Evolutionary conservation across 139 green algal genomes (phyloP), one percentile per base, ranked within the genome.

Genomic region (Closterium sp.): DNA sequence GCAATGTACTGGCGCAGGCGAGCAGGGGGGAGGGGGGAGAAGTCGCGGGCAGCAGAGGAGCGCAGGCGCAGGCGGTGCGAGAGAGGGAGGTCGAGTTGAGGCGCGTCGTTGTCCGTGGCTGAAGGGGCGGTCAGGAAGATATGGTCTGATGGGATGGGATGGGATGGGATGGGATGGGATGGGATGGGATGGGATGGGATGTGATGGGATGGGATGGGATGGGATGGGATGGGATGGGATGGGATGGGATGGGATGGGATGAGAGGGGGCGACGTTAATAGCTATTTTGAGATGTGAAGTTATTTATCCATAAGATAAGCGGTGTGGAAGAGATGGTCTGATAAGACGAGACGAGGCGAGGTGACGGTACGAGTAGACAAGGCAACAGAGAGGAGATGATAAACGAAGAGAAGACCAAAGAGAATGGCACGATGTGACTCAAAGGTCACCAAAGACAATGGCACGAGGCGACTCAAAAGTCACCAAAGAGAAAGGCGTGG

Each of bases 1-100:
- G 97, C 97, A 88, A 99, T 97, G 96, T 99, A 99, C 96, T 99
- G 99, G 85, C 96, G 95, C 92, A 99, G 96, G 95, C 97, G 91
- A 10, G 98, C 96, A 93, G 99, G 97, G 23, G 92, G 86, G 25
- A 99, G 93, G 32, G 97, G 93, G 87, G 96, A 95, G 23, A 76
- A 88, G 38, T 89, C 25, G 25, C 25, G 23, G 30, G n/a, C 36
- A 28, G 28, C 25, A 32, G 23, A 33, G 4, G 35, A 36, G 89
- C 36, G 38, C 35, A 91, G 66, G 28, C 34, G 28, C 64, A 91
- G 66, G 28, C 89, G 84, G 34, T 90, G 55, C 1, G 87, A 34
- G 34, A 90, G 35, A 30, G 87, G 87, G 0, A 33, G 55, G 76
- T 90, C 76, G 12, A 69, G 43, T 12, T 69, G 43, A 12, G 43